Evolutionary conservation across 164 flowering plant genomes (phyloP), one percentile per base, ranked within the genome.

Genomic region (Akebia trifoliata): DNA sequence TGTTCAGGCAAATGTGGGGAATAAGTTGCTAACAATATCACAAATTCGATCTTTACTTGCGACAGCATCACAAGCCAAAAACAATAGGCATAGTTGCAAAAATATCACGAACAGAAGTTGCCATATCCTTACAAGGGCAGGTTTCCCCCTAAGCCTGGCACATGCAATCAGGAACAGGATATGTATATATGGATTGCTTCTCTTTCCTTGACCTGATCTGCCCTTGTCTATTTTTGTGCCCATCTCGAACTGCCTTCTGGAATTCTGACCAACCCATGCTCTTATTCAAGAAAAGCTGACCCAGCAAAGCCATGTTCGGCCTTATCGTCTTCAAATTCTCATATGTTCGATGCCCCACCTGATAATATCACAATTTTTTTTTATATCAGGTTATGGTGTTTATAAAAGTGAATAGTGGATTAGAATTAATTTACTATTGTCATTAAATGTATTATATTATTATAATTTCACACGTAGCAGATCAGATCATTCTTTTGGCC

Each of bases 161-260:
- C 94, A 93, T 84, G 73, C 99, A 93, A 64, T 85, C 98, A 8
- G 98, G 97, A 58, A 83, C 89, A 32, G 98, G 99, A 64, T 90
- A 93, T 25, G 97, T 93, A 50, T 93, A 93, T 24, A 93, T 69
- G 18, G 99, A 93, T 59, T 93, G 94, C 50, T 79, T 72, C 5
- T 77, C 71, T 55, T 84, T 87, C 54, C 85, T 75, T 34, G 79
- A 14, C 55, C 85, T 77, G 71, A 90, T 74, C 59, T 87, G 78
- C 26, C 97, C 99, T 65, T 84, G 96, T 46, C 97, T 69, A 59
- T 78, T 76, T 67, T 69, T 62, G 70, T 93, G 99, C 54, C 97
- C 97, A 57, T 81, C 84, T n/a, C 71, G 62, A 14, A 81, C 85
- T 17, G 87, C 81, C 44, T 69, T 66, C 70, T 74, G 81, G 57